phyloP scores from a whole-genome alignment of 2,329 filamentous ascomycete genomes.

The Paracorniculantispora psalliotae region DNA sequence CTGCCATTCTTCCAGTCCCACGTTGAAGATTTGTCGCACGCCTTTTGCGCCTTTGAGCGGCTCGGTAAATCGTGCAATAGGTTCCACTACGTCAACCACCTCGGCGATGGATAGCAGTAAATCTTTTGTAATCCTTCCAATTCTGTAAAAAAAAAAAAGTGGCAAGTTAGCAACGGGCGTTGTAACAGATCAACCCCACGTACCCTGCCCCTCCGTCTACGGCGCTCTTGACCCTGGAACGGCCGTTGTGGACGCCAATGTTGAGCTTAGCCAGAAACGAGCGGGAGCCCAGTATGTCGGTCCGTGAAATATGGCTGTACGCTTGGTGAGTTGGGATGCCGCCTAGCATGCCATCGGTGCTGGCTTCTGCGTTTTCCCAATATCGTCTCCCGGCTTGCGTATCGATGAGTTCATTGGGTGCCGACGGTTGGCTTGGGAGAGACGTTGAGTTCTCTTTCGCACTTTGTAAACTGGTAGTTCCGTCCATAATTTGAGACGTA shows the following conservation, averaged over 20 bases:
- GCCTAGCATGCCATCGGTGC: slow-evolving; percentile 68
- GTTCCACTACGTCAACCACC: slow-evolving; percentile 78
- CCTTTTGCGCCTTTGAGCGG: slow-evolving; percentile 54
- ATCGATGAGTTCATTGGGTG: slow-evolving; percentile 27
- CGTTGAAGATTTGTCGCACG: slow-evolving; percentile 59
- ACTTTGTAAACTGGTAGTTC: too few relatives aligned
- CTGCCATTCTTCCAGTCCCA: slow-evolving; percentile 69
- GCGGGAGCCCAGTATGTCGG: slow-evolving; percentile 60
- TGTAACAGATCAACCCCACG: slow-evolving; percentile 11
- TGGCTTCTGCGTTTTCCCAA: slow-evolving; percentile 39
- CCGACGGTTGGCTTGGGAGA: neutral
- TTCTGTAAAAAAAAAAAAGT: slow-evolving; percentile 50
- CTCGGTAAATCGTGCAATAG: slow-evolving; percentile 75
- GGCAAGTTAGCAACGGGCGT: neutral
- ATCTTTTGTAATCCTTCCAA: slow-evolving; percentile 76
- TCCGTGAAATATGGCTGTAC: slow-evolving; percentile 26
- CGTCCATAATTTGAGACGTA: too few relatives aligned
- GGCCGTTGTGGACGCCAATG: slow-evolving; percentile 28
- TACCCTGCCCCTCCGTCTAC: slow-evolving; percentile 39
- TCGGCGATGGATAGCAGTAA: slow-evolving; percentile 66
- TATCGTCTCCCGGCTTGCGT: slow-evolving; percentile 34
- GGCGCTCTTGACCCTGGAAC: slow-evolving; percentile 23
- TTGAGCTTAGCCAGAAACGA: slow-evolving; percentile 61
- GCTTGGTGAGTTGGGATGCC: slow-evolving; percentile 40
- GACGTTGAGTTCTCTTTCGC: too few relatives aligned